phyloP scores from a whole-genome alignment of 331 rosid genomes.

The Pyracantha coccinea region DNA sequence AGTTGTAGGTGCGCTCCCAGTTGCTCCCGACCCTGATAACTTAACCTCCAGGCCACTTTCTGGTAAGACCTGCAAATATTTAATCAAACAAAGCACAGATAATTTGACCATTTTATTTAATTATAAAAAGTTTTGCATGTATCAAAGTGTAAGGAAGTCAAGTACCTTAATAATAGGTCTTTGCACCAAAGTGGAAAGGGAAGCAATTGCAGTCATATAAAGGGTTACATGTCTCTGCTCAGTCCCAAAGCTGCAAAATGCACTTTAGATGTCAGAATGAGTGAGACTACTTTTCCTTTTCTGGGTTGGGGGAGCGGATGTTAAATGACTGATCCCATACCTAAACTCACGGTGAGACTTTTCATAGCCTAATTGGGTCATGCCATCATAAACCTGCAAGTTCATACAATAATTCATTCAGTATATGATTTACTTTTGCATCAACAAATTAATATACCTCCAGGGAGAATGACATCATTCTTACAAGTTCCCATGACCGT shows the following conservation, averaged over 20 bases:
- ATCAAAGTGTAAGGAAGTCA: slow-evolving; percentile 15
- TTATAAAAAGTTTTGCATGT: neutral
- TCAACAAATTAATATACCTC: slow-evolving; percentile 7
- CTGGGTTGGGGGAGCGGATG: neutral
- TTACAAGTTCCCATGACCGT: slow-evolving; percentile 93
- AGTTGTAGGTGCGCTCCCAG: slow-evolving; percentile 74
- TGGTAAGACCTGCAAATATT: slow-evolving; percentile 51
- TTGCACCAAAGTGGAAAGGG: slow-evolving; percentile 68
- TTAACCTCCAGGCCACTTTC: slow-evolving; percentile 53
- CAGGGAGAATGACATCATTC: slow-evolving; percentile 21
- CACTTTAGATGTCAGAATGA: neutral
- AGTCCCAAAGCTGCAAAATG: slow-evolving; percentile 58
- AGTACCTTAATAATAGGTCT: slow-evolving; percentile 64
- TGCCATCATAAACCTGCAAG: slow-evolving; percentile 80
- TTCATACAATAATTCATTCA: slow-evolving; percentile 8
- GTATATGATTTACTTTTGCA: neutral
- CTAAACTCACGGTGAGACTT: slow-evolving; percentile 56
- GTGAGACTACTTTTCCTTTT: neutral
- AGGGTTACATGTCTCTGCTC: slow-evolving; percentile 57
- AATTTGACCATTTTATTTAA: neutral
- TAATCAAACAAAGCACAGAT: slow-evolving; percentile 20
- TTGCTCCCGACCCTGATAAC: slow-evolving; percentile 66
- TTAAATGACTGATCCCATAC: slow-evolving; percentile 24
- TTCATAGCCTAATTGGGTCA: slow-evolving; percentile 82
- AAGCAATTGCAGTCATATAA: slow-evolving; percentile 78